Percentiles rank a stretch among this genome's conserved stretches.
These are phyloP conservation scores for Phytophthora pseudosyringae DNA, from an alignment of 352 stramenopile species.

Conservation along the genomic window DNA sequence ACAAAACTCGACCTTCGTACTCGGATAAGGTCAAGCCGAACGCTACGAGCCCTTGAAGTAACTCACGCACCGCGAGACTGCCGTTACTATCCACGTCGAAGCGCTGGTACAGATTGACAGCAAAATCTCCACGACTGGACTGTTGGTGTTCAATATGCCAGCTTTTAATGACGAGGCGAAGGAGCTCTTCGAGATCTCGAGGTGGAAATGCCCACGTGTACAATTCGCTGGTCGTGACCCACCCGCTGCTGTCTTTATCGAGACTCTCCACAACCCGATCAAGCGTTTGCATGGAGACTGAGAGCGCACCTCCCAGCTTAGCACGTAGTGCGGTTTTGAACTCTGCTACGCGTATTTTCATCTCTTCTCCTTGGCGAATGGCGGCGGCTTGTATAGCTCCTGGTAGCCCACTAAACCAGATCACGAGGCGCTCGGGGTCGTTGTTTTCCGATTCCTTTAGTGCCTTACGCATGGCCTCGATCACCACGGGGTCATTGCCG, in stretches of 20 bases:
- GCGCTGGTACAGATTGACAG: constrained; percentile 42
- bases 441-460: constrained; percentile 25
- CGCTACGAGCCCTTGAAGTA: constrained; percentile 51
- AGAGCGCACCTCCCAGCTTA: constrained; percentile 17
- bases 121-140: constrained; percentile 25
- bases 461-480: constrained; percentile 31
- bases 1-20: constrained; percentile 48
- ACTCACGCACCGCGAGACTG: constrained; percentile 56
- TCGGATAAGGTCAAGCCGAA: constrained; percentile 50
- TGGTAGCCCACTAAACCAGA: constrained; percentile 59
- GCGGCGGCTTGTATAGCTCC: constrained; percentile 34
- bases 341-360: constrained; percentile 62
- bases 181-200: constrained; percentile 71
- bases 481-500: constrained; percentile 21
- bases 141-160: constrained; percentile 39
- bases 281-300: constrained; percentile 32
- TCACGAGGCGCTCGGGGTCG: constrained; percentile 29
- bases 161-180: constrained; percentile 39
- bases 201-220: constrained; percentile 55
- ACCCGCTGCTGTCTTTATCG: constrained; percentile 66
- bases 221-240: constrained; percentile 71
- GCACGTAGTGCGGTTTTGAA: constrained; percentile 61
- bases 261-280: constrained; percentile 50
- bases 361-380: constrained; percentile 13
- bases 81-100: constrained; percentile 75